phyloP scores from a whole-genome alignment of 1,284 basidiomycete genomes.

The Inonotus hispidus region DNA sequence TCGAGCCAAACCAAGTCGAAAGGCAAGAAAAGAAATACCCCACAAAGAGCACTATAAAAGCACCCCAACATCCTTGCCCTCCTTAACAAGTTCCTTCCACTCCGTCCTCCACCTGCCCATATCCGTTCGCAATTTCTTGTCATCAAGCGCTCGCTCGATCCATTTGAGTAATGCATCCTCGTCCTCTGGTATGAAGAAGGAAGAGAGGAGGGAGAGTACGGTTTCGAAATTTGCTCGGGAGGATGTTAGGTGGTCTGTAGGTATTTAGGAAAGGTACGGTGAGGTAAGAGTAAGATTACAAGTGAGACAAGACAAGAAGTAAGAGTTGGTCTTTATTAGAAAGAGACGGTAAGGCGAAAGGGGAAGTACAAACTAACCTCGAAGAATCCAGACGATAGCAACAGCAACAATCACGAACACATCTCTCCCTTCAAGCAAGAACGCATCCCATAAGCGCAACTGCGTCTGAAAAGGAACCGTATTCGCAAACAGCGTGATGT shows the following conservation, averaged over 20 bases:
- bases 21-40: neutral
- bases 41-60: conserved; percentile 49
- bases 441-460: conserved; percentile 91
- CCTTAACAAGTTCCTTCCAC: conserved; percentile 64
- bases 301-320: neutral
- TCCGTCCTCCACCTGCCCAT: conserved; percentile 70
- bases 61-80: conserved; percentile 58
- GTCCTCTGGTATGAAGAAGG: conserved; percentile 87
- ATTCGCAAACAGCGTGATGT: conserved; percentile 95
- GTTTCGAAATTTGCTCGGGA: conserved; percentile 84
- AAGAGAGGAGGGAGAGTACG: conserved; percentile 81
- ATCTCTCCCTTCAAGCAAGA: conserved; percentile 87
- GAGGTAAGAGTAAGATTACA: neutral
- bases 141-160: conserved; percentile 69
- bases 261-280: neutral
- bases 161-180: conserved; percentile 77
- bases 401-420: conserved; percentile 81
- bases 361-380: conserved; percentile 60
- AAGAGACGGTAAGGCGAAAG: no score
- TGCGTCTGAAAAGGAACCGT: conserved; percentile 96
- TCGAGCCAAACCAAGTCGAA: neutral
- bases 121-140: conserved; percentile 62
- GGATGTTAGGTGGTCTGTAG: conserved; percentile 69
- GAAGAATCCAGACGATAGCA: conserved; percentile 86
- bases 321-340: conserved; percentile 7